Conservation (phyloP, 805 yeast genomes). For the Nakazawaea ernobii region DNA sequence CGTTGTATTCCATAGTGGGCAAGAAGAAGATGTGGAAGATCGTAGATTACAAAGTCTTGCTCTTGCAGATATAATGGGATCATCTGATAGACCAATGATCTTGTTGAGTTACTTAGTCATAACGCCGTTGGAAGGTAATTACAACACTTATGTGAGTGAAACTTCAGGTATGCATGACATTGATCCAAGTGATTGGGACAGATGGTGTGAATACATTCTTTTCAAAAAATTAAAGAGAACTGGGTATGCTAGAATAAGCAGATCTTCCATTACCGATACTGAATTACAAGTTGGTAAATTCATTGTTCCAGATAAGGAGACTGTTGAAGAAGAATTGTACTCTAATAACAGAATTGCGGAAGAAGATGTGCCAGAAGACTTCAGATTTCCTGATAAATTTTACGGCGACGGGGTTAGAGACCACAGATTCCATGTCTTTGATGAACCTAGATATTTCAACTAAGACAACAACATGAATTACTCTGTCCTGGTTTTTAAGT, state of each 20-base stretch:
- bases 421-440: constrained; percentile 90
- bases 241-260: constrained; percentile 89
- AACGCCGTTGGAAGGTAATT: constrained; percentile 81
- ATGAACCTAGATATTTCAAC: constrained; percentile 76
- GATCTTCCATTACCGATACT: constrained; percentile 94
- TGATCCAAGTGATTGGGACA: constrained; percentile 89
- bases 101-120: constrained; percentile 89
- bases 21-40: constrained; percentile 95
- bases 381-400: constrained; percentile 74
- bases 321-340: constrained; percentile 20
- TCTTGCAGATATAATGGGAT: constrained; percentile 74
- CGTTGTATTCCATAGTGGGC: constrained; percentile 96
- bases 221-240: constrained; percentile 81
- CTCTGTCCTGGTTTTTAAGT: too few relatives aligned
- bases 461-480: too few relatives aligned
- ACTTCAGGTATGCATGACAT: constrained; percentile 86
- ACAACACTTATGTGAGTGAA: constrained; percentile 84
- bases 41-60: constrained; percentile 79
- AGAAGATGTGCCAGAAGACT: constrained; percentile 47
- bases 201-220: constrained; percentile 97
- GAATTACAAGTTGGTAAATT: constrained; percentile 95
- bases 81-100: constrained; percentile 76
- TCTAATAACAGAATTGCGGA: constrained; percentile 50
- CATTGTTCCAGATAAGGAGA: constrained; percentile 40
- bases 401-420: constrained; percentile 91